A percentile compares a stretch with the other conserved stretches of the same genome.
Evolutionary conservation across 305 asterid species (phyloP).

Genomic region (Solanum hybrid): DNA sequence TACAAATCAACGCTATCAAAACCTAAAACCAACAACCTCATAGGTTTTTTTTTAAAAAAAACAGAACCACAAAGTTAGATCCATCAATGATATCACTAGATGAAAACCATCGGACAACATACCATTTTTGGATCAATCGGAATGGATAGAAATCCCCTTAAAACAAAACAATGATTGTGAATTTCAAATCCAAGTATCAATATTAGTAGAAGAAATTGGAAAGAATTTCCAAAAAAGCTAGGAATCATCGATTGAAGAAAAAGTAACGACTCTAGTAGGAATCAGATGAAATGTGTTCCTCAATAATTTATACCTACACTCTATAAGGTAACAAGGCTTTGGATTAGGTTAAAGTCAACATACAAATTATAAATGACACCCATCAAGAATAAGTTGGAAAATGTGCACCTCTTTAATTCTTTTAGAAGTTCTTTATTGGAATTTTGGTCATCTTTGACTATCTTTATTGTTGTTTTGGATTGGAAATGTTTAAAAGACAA

Average conservation of each 20-base stretch:
- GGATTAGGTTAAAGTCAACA: not conserved
- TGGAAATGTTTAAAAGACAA: not conserved
- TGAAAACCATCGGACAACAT: not conserved
- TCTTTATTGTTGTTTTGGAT: not conserved
- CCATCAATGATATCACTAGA: not conserved
- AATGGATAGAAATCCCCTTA: not conserved
- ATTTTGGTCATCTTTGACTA: not conserved
- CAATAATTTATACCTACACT: not conserved
- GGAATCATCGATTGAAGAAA: not conserved
- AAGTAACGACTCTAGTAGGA: not conserved
- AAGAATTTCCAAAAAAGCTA: not conserved
- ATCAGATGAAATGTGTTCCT: not conserved
- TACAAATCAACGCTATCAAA: not conserved
- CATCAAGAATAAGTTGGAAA: not conserved
- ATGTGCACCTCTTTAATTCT: not conserved
- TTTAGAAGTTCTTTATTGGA: not conserved
- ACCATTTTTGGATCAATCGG: not conserved
- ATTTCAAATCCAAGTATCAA: not conserved
- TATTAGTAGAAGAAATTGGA: not conserved
- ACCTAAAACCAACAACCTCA: not conserved
- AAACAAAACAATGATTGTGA: not conserved
- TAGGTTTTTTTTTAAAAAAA: not conserved
- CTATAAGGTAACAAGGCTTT: not conserved
- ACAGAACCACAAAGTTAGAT: not conserved
- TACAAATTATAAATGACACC: not conserved